These are phyloP conservation scores for Hypoxylon fragiforme DNA, from an alignment of 495 filamentous ascomycete species.

Conservation along the genomic window DNA sequence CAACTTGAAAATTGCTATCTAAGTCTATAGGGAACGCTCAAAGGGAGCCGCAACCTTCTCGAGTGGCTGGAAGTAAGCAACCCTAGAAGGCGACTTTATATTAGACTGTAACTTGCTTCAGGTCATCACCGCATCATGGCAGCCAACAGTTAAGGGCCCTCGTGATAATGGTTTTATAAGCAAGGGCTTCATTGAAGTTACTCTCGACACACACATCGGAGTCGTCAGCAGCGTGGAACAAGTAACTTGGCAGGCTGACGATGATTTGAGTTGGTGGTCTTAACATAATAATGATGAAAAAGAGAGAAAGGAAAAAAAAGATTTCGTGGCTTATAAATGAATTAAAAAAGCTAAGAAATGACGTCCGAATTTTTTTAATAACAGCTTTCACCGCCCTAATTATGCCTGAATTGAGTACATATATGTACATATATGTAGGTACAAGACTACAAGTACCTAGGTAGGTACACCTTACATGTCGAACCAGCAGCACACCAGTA, in stretches of 20 bases:
- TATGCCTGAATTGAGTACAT: neutral
- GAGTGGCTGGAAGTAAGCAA: too few species aligned
- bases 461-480: too few species aligned
- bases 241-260: constrained; percentile 61
- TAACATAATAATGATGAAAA: constrained; percentile 52
- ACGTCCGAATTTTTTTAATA: constrained; percentile 23
- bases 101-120: constrained; percentile 60
- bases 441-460: too few species aligned
- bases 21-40: too few species aligned
- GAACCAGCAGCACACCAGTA: constrained; percentile 13
- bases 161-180: constrained; percentile 99
- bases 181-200: constrained; percentile 65
- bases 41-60: too few species aligned
- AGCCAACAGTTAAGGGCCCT: constrained; percentile 77
- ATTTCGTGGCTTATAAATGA: neutral
- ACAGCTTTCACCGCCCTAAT: constrained; percentile 26
- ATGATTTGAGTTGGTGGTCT: constrained; percentile 97
- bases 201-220: constrained; percentile 90
- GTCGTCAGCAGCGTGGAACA: constrained; percentile 74
- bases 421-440: too few species aligned
- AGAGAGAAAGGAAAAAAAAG: constrained; percentile 30
- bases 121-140: constrained; percentile 99
- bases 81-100: too few species aligned
- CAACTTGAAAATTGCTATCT: too few species aligned
- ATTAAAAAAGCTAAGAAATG: constrained; percentile 7